Conservation (phyloP, 1,139 yeast species). For the Suhomyces taliae region DNA sequence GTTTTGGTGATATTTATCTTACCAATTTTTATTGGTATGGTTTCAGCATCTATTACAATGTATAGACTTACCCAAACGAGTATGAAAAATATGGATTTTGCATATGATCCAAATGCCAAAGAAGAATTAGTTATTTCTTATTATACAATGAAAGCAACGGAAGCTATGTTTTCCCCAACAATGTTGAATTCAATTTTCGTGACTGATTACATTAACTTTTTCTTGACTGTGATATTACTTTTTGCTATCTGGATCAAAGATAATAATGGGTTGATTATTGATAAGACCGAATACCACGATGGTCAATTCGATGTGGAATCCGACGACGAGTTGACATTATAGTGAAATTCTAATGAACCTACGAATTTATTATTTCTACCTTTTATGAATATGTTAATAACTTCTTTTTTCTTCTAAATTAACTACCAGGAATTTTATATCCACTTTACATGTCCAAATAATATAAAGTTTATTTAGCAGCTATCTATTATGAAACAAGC, state of each 20-base stretch:
- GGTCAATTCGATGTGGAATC: slow-evolving; percentile 24
- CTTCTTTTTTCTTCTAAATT: too few species aligned
- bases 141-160: slow-evolving; percentile 1
- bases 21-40: slow-evolving; percentile 23
- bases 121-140: slow-evolving; percentile 2
- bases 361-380: too few species aligned
- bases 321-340: slow-evolving; percentile 16
- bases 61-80: background rate
- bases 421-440: too few species aligned
- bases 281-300: slow-evolving; percentile 20
- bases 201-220: slow-evolving; percentile 17
- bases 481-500: too few species aligned
- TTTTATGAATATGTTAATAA: too few species aligned
- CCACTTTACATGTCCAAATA: too few species aligned
- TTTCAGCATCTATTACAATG: slow-evolving; percentile 3
- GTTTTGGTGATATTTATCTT: slow-evolving; percentile 30
- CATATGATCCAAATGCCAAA: background rate
- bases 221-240: slow-evolving; percentile 22
- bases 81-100: background rate
- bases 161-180: background rate
- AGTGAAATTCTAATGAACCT: background rate
- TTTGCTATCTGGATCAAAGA: slow-evolving; percentile 38
- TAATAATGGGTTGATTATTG: slow-evolving; percentile 34
- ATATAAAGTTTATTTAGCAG: too few species aligned
- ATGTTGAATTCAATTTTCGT: slow-evolving; percentile 11